Conservation (phyloP, 352 stramenopile genomes). For the Pythium plurisporium region DNA sequence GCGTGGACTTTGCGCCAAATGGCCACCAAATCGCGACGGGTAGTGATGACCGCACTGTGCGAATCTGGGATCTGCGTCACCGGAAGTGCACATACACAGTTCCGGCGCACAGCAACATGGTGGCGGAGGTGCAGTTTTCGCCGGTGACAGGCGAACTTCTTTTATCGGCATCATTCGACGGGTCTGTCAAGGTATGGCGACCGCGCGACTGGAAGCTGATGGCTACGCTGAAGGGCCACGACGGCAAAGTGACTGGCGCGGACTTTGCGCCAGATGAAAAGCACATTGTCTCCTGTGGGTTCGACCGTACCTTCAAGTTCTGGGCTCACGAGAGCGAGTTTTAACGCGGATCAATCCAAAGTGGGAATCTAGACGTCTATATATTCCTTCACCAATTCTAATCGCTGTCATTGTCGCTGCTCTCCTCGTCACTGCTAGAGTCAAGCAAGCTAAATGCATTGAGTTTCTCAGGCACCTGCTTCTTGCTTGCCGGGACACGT, state of each 20-base stretch:
- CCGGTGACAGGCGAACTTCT: conserved; percentile 82
- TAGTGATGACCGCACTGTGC: conserved; percentile 94
- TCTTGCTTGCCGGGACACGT: conserved; percentile 13
- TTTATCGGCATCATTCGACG: conserved; percentile 92
- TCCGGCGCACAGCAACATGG: conserved; percentile 93
- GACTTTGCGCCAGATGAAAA: conserved; percentile 89
- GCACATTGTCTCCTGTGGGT: conserved; percentile 86
- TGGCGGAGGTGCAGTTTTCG: conserved; percentile 91
- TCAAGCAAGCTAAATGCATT: conserved; percentile 27
- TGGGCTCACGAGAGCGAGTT: conserved; percentile 91
- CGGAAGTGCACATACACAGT: conserved; percentile 90
- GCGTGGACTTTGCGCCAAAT: conserved; percentile 91
- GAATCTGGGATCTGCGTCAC: conserved; percentile 95
- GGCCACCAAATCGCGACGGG: conserved; percentile 92
- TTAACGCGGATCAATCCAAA: conserved; percentile 32
- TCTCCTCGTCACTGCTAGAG: conserved; percentile 23
- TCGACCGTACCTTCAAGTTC: conserved; percentile 91
- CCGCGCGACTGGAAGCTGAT: conserved; percentile 92
- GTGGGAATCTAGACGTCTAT: conserved; percentile 2
- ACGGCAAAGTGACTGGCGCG: conserved; percentile 94
- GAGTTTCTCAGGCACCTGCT: not conserved
- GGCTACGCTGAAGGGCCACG: conserved; percentile 87
- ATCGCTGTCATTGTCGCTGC: conserved; percentile 18
- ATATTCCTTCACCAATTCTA: not conserved
- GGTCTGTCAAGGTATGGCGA: conserved; percentile 92